phyloP scores from a whole-genome alignment of 306 rosid species.

The Cercis canadensis region DNA sequence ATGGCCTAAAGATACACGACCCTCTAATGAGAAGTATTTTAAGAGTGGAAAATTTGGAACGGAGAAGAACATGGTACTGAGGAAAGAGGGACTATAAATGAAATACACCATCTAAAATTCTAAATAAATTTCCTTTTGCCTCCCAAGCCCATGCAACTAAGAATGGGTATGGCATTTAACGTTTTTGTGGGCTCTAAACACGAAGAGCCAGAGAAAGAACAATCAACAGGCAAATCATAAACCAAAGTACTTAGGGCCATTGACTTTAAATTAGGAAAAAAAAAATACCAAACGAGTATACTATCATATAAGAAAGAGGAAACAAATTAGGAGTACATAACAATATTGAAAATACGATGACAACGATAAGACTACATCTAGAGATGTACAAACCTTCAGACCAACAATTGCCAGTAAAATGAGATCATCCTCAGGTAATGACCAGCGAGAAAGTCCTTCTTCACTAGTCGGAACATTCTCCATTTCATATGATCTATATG shows the following conservation, averaged over 20 bases:
- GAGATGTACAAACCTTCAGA: conserved; percentile 61
- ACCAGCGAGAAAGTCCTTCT: conserved; percentile 72
- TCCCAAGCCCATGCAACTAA: conserved; percentile 10
- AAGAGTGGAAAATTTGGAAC: no score
- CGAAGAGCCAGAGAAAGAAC: conserved; percentile 8
- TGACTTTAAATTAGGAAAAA: conserved; percentile 12
- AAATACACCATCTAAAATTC: not conserved
- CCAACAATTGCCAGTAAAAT: conserved; percentile 87
- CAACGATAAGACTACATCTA: not conserved
- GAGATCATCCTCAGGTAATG: conserved; percentile 83
- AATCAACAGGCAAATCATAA: conserved; percentile 13
- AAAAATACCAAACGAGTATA: not conserved
- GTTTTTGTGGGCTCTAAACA: conserved; percentile 1
- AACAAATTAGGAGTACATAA: not conserved
- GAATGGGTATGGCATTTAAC: conserved; percentile 9
- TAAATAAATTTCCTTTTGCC: not conserved
- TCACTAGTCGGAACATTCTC: conserved; percentile 67
- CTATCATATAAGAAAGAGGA: not conserved
- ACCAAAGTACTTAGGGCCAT: not conserved
- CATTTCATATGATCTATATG: conserved; percentile 61
- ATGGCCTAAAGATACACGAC: no score
- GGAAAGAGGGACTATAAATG: not conserved
- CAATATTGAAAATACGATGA: conserved; percentile 6
- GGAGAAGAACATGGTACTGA: no score
- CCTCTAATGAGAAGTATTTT: no score